phyloP scores from a whole-genome alignment of 78 protist genomes.

The Pelomyxa schiedti region DNA sequence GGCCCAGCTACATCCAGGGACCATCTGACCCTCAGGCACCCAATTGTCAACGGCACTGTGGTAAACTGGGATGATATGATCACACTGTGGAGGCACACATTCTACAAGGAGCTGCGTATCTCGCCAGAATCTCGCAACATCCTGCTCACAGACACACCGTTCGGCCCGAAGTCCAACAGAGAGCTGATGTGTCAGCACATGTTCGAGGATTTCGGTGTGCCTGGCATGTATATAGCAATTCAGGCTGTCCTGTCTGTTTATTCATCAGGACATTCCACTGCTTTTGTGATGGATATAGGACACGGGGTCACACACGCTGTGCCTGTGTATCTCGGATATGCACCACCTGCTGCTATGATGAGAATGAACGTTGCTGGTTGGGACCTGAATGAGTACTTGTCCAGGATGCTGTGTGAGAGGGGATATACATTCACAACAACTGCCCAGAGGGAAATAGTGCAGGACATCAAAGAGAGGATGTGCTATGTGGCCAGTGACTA shows the following conservation, averaged over 20 bases:
- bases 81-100: conserved; percentile 92
- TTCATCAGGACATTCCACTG: conserved; percentile 79
- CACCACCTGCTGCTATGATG: conserved; percentile 75
- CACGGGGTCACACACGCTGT: conserved; percentile 92
- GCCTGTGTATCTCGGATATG: conserved; percentile 92
- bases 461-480: conserved; percentile 81
- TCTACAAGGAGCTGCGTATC: conserved; percentile 87
- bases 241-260: conserved; percentile 90
- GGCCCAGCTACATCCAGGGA: too few species aligned
- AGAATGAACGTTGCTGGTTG: conserved; percentile 89
- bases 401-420: conserved; percentile 75
- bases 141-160: conserved; percentile 92
- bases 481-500: conserved; percentile 49
- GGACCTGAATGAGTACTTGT: conserved; percentile 83
- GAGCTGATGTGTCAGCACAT: conserved; percentile 88
- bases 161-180: conserved; percentile 91
- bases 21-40: conserved; percentile 72
- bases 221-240: conserved; percentile 81
- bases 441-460: conserved; percentile 89
- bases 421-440: conserved; percentile 92
- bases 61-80: conserved; percentile 79
- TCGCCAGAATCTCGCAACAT: conserved; percentile 90
- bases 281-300: conserved; percentile 94
- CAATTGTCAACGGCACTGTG: conserved; percentile 94
- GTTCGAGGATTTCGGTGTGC: conserved; percentile 91